These are phyloP conservation scores for Trichoderma asperelloides DNA, from an alignment of 495 filamentous ascomycete genomes.

Conservation along the genomic window DNA sequence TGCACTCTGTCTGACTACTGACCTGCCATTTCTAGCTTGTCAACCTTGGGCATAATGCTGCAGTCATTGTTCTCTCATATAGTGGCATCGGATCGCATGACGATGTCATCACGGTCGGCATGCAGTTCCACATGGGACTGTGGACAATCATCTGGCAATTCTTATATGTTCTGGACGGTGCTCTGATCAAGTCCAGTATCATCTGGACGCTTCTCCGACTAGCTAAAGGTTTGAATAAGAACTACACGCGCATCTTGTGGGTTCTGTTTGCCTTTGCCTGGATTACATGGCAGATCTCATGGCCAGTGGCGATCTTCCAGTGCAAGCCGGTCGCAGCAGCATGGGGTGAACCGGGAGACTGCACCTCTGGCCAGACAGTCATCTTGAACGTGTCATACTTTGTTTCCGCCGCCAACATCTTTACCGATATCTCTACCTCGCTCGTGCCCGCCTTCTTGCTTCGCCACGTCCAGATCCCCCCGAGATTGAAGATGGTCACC, in stretches of 20 bases:
- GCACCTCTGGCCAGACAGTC: background rate
- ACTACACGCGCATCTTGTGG: background rate
- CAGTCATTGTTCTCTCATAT: background rate
- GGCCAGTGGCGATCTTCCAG: background rate
- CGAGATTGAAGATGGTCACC: background rate
- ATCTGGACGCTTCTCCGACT: background rate
- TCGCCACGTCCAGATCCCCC: background rate
- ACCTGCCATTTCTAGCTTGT: background rate
- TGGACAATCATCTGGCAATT: slow-evolving; percentile 4
- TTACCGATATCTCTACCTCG: background rate
- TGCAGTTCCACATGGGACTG: background rate
- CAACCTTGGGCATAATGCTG: background rate
- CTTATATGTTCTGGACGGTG: background rate
- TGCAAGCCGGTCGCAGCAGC: background rate
- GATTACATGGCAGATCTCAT: background rate
- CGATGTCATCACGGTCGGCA: background rate
- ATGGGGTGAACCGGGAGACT: background rate
- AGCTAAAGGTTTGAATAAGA: background rate
- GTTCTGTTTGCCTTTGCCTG: background rate
- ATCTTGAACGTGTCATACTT: slow-evolving; percentile 1
- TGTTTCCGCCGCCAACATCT: slow-evolving; percentile 1
- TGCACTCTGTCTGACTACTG: background rate
- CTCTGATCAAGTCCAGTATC: background rate
- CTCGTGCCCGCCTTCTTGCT: background rate
- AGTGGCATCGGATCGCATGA: background rate